A percentile compares a stretch with the other conserved stretches of the same genome.
These are phyloP conservation scores for Leishmania amazonensis DNA, from an alignment of 208 protist species.

Conservation along the genomic window DNA sequence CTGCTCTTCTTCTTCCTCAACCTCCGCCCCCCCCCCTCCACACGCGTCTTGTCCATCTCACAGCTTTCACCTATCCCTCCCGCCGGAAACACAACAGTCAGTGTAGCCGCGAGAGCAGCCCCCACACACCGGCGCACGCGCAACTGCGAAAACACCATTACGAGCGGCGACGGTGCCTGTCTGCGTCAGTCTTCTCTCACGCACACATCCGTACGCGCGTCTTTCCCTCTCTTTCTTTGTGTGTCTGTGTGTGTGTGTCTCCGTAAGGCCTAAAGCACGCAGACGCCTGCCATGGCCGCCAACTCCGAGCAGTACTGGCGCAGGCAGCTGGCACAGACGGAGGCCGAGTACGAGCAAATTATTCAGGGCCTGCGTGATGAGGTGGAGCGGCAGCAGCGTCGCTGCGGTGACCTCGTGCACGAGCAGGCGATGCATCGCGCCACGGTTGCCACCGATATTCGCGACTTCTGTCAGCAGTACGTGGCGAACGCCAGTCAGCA, in stretches of 20 bases:
- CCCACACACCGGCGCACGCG: background rate
- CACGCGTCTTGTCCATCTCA: background rate
- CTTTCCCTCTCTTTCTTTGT: background rate
- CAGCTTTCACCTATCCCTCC: background rate
- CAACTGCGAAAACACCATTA: background rate
- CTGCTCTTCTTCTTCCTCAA: background rate
- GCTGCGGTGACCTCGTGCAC: conserved; percentile 67
- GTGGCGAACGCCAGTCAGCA: conserved; percentile 11
- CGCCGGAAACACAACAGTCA: background rate
- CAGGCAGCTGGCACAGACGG: conserved; percentile 33
- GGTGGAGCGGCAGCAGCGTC: conserved; percentile 63
- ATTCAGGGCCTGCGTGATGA: conserved; percentile 69
- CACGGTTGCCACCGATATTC: conserved; percentile 66
- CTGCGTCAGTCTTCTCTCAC: background rate
- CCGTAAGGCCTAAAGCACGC: background rate
- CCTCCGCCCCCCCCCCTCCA: background rate
- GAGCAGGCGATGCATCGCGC: conserved; percentile 69
- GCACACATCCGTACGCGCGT: background rate
- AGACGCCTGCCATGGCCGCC: background rate
- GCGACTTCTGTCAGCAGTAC: conserved; percentile 70
- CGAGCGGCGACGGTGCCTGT: background rate
- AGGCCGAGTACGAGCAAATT: conserved; percentile 62
- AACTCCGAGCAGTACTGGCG: conserved; percentile 72
- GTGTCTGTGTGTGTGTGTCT: background rate
- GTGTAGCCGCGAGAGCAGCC: background rate